These are phyloP conservation scores for Pisolithus thermaeus DNA, from an alignment of 1,284 basidiomycete species.

Conservation along the genomic window DNA sequence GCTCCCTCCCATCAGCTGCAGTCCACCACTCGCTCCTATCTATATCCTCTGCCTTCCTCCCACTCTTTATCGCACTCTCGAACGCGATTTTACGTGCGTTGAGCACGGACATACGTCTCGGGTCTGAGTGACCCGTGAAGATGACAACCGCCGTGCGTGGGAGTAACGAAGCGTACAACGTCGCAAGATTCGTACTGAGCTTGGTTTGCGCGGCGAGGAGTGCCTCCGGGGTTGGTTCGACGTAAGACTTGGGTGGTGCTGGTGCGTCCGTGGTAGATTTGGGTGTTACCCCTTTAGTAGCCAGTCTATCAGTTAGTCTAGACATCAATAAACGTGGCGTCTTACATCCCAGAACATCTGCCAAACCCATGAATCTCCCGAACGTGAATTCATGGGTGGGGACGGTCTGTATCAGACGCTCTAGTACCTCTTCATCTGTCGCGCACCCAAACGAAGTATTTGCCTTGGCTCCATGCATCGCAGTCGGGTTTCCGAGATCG, in stretches of 20 bases:
- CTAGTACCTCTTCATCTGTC: conserved; percentile 69
- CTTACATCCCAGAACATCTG: conserved; percentile 75
- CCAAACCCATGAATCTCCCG: conserved; percentile 74
- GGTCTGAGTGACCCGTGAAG: conserved; percentile 84
- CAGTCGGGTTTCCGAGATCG: conserved; percentile 77
- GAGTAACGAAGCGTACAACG: conserved; percentile 66
- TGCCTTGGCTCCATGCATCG: conserved; percentile 80
- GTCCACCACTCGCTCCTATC: conserved; percentile 58
- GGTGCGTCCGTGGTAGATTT: conserved; percentile 38
- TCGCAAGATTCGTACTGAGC: conserved; percentile 57
- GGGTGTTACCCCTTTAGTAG: conserved; percentile 49
- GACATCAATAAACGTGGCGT: not conserved
- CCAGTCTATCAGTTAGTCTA: not conserved
- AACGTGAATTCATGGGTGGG: conserved; percentile 74
- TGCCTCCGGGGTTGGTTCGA: conserved; percentile 32
- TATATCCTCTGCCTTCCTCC: conserved; percentile 44
- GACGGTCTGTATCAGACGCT: conserved; percentile 56
- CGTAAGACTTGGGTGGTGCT: conserved; percentile 18
- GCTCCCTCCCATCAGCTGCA: conserved; percentile 63
- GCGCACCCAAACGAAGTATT: conserved; percentile 68
- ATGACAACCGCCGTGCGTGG: conserved; percentile 75
- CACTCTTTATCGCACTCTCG: conserved; percentile 62
- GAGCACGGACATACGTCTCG: conserved; percentile 68
- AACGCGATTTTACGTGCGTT: conserved; percentile 66
- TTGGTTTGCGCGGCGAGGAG: conserved; percentile 35